A percentile compares a stretch with the other conserved stretches of the same genome.
These are phyloP conservation scores for Cladosporium sp. DNA, from an alignment of 2,329 filamentous ascomycete species.

Conservation along the genomic window DNA sequence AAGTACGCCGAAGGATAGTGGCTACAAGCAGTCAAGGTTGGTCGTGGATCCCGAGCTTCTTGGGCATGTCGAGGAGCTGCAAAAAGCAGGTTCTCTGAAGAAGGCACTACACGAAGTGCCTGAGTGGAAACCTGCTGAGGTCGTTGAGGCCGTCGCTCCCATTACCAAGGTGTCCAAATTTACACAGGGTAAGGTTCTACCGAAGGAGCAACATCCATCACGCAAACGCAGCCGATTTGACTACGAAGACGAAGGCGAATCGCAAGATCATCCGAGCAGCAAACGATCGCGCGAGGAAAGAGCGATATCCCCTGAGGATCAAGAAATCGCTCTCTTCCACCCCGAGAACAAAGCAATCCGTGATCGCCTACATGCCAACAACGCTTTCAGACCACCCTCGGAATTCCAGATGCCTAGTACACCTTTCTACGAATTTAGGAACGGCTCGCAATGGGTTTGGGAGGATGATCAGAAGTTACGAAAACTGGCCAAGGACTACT, in stretches of 20 bases:
- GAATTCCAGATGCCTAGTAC: slow-evolving; percentile 89
- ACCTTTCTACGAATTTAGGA: slow-evolving; percentile 84
- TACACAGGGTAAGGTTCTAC: slow-evolving; percentile 75
- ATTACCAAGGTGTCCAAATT: slow-evolving; percentile 70
- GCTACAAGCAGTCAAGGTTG: slow-evolving; percentile 26
- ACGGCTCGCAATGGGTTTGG: slow-evolving; percentile 86
- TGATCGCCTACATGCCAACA: slow-evolving; percentile 84
- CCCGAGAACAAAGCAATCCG: slow-evolving; percentile 86
- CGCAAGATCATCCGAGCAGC: slow-evolving; percentile 39
- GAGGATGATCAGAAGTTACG: slow-evolving; percentile 89
- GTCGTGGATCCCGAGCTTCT: slow-evolving; percentile 35
- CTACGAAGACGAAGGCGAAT: slow-evolving; percentile 68
- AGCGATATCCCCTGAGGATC: slow-evolving; percentile 67
- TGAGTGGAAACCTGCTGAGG: slow-evolving; percentile 14
- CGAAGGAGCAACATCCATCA: slow-evolving; percentile 66
- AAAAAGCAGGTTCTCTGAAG: slow-evolving; percentile 32
- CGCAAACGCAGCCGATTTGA: slow-evolving; percentile 80
- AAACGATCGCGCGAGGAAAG: slow-evolving; percentile 43
- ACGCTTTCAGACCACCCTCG: slow-evolving; percentile 89
- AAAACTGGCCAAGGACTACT: slow-evolving; percentile 82
- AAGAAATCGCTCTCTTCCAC: slow-evolving; percentile 82
- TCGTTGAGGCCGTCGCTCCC: background rate
- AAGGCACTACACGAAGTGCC: slow-evolving; percentile 35
- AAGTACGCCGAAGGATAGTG: slow-evolving; percentile 30
- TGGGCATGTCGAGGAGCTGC: slow-evolving; percentile 30